phyloP scores from a whole-genome alignment of 495 filamentous ascomycete genomes.

The Xylaria cubensis region DNA sequence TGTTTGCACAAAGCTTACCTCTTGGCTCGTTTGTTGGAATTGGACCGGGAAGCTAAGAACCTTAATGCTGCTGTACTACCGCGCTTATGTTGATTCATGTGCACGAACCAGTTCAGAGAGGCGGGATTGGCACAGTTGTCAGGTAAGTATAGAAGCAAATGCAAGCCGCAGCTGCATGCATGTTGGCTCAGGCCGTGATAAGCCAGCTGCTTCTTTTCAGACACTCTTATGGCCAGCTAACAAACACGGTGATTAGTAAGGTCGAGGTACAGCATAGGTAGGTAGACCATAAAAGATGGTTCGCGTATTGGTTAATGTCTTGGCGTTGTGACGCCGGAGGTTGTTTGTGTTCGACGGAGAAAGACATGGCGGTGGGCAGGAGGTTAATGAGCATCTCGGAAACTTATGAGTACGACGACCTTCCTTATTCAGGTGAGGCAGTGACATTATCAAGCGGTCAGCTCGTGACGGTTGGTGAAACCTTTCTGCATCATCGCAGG shows the following conservation, averaged over 20 bases:
- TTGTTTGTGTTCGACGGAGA: not conserved
- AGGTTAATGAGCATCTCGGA: not conserved
- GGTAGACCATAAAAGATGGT: not conserved
- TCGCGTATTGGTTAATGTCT: not conserved
- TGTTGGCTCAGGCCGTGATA: not conserved
- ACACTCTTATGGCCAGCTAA: not conserved
- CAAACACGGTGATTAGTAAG: not conserved
- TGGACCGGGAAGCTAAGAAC: not conserved
- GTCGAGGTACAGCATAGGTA: not conserved
- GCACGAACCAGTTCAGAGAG: not conserved
- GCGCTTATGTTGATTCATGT: not conserved
- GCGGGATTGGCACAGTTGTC: not conserved
- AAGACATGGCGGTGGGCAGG: not conserved
- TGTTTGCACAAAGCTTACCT: not conserved
- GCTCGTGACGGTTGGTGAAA: not conserved
- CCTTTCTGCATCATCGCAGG: conserved; percentile 3
- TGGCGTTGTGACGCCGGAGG: not conserved
- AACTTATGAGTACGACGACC: not conserved
- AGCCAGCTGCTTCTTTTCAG: conserved; percentile 3
- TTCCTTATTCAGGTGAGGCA: conserved; percentile 1
- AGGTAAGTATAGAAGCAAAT: not conserved
- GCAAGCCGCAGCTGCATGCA: conserved; percentile 19
- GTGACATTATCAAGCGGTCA: conserved; percentile 10
- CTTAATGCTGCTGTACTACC: not conserved
- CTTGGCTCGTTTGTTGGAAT: not conserved